These are phyloP conservation scores for Stenocarpella maydis DNA, from an alignment of 2,329 filamentous ascomycete species.

Conservation along the genomic window DNA sequence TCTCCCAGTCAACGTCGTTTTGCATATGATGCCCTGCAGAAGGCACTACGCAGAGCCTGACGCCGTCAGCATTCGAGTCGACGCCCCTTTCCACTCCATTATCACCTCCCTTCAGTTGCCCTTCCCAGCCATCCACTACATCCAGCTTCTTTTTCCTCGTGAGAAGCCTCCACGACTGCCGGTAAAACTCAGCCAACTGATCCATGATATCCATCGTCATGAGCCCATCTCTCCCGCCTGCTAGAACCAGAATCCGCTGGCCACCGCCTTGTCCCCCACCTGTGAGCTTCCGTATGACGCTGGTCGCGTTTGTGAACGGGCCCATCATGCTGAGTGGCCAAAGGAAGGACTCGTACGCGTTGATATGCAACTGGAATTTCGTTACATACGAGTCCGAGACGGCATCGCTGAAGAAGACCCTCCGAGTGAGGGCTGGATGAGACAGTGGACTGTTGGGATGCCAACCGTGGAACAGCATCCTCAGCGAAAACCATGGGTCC, in stretches of 20 bases:
- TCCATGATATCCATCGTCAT: slow-evolving; percentile 17
- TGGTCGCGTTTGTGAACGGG: slow-evolving; percentile 51
- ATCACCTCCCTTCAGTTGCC: background rate
- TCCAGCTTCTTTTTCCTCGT: background rate
- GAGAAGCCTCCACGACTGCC: background rate
- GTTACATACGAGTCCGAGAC: slow-evolving; percentile 51
- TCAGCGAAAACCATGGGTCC: slow-evolving; percentile 58
- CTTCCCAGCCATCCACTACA: background rate
- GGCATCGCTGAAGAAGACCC: slow-evolving; percentile 58
- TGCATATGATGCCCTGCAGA: slow-evolving; percentile 61
- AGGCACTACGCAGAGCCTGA: slow-evolving; percentile 52
- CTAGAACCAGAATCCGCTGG: slow-evolving; percentile 50
- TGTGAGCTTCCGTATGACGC: slow-evolving; percentile 49
- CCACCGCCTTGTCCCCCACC: slow-evolving; percentile 39
- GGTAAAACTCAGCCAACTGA: background rate
- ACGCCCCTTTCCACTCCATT: too few species aligned
- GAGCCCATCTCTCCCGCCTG: background rate
- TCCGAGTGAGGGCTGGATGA: slow-evolving; percentile 55
- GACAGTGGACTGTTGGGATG: slow-evolving; percentile 62
- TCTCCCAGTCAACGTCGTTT: slow-evolving; percentile 59
- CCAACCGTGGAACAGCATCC: slow-evolving; percentile 55
- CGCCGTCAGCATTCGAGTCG: slow-evolving; percentile 44
- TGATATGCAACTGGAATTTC: slow-evolving; percentile 52
- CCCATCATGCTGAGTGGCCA: slow-evolving; percentile 60
- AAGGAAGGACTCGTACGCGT: slow-evolving; percentile 59